Evolutionary conservation across 2,329 filamentous ascomycete genomes (phyloP), one percentile per base, ranked within the genome.

Genomic region (Trichoderma brevicompactum): DNA sequence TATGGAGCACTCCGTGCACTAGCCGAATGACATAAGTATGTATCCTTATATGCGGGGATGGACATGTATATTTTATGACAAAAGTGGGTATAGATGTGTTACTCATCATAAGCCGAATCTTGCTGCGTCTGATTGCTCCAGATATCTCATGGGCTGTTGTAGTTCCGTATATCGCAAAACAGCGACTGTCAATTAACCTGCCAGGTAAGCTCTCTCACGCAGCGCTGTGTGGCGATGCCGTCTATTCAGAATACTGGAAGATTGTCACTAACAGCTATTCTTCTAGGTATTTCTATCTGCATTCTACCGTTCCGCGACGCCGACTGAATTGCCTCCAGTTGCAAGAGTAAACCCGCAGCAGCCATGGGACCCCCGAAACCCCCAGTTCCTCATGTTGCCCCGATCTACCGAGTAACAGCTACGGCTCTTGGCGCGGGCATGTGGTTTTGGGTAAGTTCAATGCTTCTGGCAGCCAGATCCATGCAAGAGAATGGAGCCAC

Each of bases 331-430:
- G 13, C 23, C 19, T 60, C 56, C n/a, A 64, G 52, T 32, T 49
- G 52, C 61, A 64, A 64, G 34, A 41, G 49, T 49, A 44, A 64
- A 48, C 41, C 19, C 61, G 63, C 53, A 64, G 55, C 55, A 66
- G 71, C 72, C 65, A 75, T 74, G 70, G 75, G 76, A 10, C 76
- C 76, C 44, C 77, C 76, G 13, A 79, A 76, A 70, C 78, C 78
- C 59, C 79, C 79, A 1, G 74, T 79, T 72, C 81, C 83, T 69
- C 82, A 83, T 70, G 83, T 84, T 68, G 80, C 81, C 44, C 78
- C 79, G 58, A 76, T 97, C 70, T 97, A 98, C 83, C 88, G 92
- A 76, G 90, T 94, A 79, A 86, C 89, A 66, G 94, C 92, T 53
- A 97, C 92, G 50, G 92, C 89, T 68, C 84, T 99, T 69, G 92